Percentiles rank a stretch among this genome's conserved stretches.
These are phyloP conservation scores for Umbelopsis sp. DNA, from an alignment of 192 early-diverging fungal species.

Conservation along the genomic window DNA sequence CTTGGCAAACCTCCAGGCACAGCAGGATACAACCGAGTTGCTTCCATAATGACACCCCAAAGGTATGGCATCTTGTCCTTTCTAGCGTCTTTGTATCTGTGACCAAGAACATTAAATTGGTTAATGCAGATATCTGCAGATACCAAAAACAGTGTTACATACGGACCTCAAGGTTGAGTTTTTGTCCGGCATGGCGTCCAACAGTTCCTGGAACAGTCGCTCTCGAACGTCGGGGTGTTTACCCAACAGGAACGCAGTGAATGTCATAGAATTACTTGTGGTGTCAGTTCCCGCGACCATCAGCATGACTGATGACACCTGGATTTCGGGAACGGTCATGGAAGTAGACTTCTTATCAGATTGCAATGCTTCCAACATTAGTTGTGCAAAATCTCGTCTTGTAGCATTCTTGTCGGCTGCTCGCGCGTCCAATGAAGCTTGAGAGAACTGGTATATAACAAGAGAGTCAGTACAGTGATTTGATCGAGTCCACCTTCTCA, in stretches of 20 bases:
- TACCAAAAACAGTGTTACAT: neutral
- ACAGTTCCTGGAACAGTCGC: constrained; percentile 16
- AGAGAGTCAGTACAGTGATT: neutral
- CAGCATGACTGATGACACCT: neutral
- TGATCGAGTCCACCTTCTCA: no score
- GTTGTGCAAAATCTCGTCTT: neutral
- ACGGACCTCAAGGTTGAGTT: neutral
- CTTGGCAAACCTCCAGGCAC: constrained; percentile 19
- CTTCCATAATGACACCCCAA: constrained; percentile 24
- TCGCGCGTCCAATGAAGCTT: neutral
- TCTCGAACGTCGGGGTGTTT: constrained; percentile 6
- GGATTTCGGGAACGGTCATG: constrained; percentile 2
- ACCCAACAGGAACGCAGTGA: neutral
- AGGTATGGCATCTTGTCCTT: constrained; percentile 16
- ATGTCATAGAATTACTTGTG: constrained; percentile 19
- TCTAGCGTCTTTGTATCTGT: constrained; percentile 15
- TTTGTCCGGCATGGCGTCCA: neutral
- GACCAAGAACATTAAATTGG: neutral
- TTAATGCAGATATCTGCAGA: no score
- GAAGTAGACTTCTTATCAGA: neutral
- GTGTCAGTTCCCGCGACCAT: constrained; percentile 29
- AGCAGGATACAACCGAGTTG: neutral
- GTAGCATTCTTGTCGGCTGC: neutral
- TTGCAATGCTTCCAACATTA: neutral
- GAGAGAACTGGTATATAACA: neutral